Conservation (phyloP, 768 basidiomycete species). For the Mycena olivaceomarginata region DNA sequence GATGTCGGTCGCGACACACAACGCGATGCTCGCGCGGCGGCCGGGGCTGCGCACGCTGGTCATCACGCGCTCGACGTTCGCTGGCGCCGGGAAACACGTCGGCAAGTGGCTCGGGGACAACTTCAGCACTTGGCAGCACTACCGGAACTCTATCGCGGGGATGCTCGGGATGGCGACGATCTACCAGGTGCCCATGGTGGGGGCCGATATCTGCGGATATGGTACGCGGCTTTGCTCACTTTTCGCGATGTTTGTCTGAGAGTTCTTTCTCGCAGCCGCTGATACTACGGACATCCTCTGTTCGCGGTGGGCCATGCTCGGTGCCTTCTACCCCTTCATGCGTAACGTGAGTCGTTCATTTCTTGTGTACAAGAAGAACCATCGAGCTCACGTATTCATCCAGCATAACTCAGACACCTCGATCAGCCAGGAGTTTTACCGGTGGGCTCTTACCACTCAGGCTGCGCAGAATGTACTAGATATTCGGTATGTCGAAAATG, state of each 20-base stretch:
- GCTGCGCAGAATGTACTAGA: too few species aligned
- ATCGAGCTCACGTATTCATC: neutral
- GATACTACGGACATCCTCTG: conserved; percentile 83
- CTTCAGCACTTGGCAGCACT: conserved; percentile 75
- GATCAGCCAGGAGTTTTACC: conserved; percentile 43
- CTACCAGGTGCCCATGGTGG: conserved; percentile 86
- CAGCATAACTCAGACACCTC: conserved; percentile 58
- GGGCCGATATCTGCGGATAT: conserved; percentile 84
- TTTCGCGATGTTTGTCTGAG: neutral
- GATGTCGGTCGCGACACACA: conserved; percentile 79
- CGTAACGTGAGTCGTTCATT: conserved; percentile 71
- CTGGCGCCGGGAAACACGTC: conserved; percentile 79
- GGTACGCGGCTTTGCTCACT: conserved; percentile 55
- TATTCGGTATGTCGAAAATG: too few species aligned
- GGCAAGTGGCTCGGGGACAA: conserved; percentile 88
- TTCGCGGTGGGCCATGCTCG: conserved; percentile 86
- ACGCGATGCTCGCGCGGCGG: conserved; percentile 78
- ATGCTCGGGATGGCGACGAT: conserved; percentile 80
- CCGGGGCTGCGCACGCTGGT: conserved; percentile 77
- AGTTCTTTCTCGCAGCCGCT: conserved; percentile 56
- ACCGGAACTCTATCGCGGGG: conserved; percentile 76
- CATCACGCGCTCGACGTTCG: conserved; percentile 86
- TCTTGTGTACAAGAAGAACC: neutral
- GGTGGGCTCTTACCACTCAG: too few species aligned
- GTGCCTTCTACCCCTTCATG: conserved; percentile 89